Base-by-base conservation (phyloP, 164 flowering plant species). In the Vitis rotundifolia region DNA sequence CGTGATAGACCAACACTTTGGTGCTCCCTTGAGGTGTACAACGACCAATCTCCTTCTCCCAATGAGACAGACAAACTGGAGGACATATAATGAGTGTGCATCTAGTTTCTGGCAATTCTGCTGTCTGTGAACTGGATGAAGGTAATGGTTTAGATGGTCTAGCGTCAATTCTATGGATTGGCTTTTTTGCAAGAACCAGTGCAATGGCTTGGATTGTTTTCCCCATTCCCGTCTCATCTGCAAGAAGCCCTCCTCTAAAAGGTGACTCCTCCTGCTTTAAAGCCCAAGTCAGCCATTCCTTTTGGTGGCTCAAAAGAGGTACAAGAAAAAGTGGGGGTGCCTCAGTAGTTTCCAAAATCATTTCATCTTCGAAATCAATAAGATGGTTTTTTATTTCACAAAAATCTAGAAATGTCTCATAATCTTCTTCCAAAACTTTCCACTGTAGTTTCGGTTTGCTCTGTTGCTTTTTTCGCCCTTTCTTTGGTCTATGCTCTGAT, bases 151-250 rank as follows among this genome's bases (percentile, higher is more conserved):
- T 66, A 66, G 22, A 13, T 5, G 63, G 31, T 49, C 64, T 22
- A 22, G 26, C 79, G 72, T 51, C 28, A 61, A 70, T 18, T 37
- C 67, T 59, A 26, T 47, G 73, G 49, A 80, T 31, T 61, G 73
- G 79, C 8, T 91, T 80, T 76, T 86, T 82, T 59, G 92, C 86
- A 74, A 93, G 91, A 70, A 96, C 97, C 29, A 96, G 97, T 0
- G 98, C 92, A 73, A 96, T 92, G 13, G 97, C 99, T 80, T 93
- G 98, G 49, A 89, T 76, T 44, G 98, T 96, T 83, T 93, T 96
- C 11, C 99, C 98, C 99, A 96, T 93, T 13, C 99, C 99, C 98
- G 93, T 93, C 78, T 93, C 99, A 78, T 96, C 99, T 6, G 98
- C 99, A 77, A 96, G 97, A 52, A 96, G 92, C 53, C 99, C 99